Evolutionary conservation across 2,329 filamentous ascomycete genomes (phyloP), one percentile per base, ranked within the genome.

Genomic region (Trichoderma hamatum): DNA sequence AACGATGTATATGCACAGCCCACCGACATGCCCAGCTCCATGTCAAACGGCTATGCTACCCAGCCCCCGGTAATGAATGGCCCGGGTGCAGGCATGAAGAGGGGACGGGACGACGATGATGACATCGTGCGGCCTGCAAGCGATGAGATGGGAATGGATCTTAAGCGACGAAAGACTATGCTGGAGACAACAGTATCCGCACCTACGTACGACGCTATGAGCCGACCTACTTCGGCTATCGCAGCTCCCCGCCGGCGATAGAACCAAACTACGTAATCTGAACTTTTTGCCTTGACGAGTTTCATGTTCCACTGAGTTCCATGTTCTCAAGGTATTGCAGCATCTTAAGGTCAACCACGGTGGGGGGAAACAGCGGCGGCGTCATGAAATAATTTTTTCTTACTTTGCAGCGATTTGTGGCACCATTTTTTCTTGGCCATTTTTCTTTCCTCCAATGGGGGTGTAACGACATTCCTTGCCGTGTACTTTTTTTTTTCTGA

Each of bases 101-200:
- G 84, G 66, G 80, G 82, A 3, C 83, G 84, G 13, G 84, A 85
- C 36, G 90, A 93, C 36, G 87, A 89, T 24, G 88, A 90, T 28
- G 82, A 84, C 26, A 71, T 83, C 69, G 83, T 85, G 62, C 89
- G 91, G 14, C 86, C 90, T 26, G 85, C 88, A 49, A 89, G 85
- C 75, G 86, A 86, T 55, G 74, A 72, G 26, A 74, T 78, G 73
- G 75, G 74, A 13, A 88, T 89, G 71, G 87, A 91, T 26, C 80
- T 91, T 70, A 96, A 96, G 82, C 89, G 93, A 73, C 89, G 92
- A 72, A 95, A 94, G 84, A 94, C 92, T 0, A 84, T 92, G 73
- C 86, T 88, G 71, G 89, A 92, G 74, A 82, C 84, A 13, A 81
- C 83, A 2, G 82, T 86, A n/a, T 80, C 85, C 28, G 78, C 82